Evolutionary conservation across 371 early-diverging fungal species (phyloP).

Genomic region (Lichtheimia ramosa): DNA sequence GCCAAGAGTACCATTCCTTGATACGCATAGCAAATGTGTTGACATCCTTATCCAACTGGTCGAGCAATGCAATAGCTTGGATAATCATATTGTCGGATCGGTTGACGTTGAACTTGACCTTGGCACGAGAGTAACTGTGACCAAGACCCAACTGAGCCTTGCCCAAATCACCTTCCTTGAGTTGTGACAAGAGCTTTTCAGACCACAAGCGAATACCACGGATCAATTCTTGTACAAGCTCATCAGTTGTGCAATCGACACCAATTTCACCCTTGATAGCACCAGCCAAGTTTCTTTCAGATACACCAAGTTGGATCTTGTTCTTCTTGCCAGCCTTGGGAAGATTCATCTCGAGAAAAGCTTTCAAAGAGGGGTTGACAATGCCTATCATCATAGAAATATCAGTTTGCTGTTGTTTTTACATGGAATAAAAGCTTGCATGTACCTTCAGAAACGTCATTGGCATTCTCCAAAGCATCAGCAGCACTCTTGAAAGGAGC

Average conservation of each 20-base stretch:
- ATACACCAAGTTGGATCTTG: conserved; percentile 86
- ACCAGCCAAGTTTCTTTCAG: conserved; percentile 91
- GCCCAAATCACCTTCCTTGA: conserved; percentile 90
- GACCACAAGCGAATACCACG: conserved; percentile 93
- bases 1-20: conserved; percentile 98
- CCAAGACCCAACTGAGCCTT: conserved; percentile 96
- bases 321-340: conserved; percentile 77
- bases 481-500: conserved; percentile 95
- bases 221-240: conserved; percentile 84
- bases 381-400: conserved; percentile 56
- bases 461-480: conserved; percentile 96
- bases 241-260: conserved; percentile 78
- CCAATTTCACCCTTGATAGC: conserved; percentile 80
- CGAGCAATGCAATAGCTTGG: conserved; percentile 87
- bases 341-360: conserved; percentile 93
- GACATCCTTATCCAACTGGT: conserved; percentile 94
- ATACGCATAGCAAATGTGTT: conserved; percentile 92
- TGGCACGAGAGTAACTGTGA: conserved; percentile 96
- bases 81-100: conserved; percentile 94
- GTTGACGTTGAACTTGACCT: conserved; percentile 98
- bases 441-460: conserved; percentile 95
- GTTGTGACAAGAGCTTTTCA: conserved; percentile 84
- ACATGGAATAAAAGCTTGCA: background rate
- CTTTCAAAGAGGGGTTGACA: conserved; percentile 80
- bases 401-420: background rate